Evolutionary conservation across 108 stramenopile species (phyloP), one percentile per base, ranked within the genome.

Genomic region (Pseudonitzschia pungens): DNA sequence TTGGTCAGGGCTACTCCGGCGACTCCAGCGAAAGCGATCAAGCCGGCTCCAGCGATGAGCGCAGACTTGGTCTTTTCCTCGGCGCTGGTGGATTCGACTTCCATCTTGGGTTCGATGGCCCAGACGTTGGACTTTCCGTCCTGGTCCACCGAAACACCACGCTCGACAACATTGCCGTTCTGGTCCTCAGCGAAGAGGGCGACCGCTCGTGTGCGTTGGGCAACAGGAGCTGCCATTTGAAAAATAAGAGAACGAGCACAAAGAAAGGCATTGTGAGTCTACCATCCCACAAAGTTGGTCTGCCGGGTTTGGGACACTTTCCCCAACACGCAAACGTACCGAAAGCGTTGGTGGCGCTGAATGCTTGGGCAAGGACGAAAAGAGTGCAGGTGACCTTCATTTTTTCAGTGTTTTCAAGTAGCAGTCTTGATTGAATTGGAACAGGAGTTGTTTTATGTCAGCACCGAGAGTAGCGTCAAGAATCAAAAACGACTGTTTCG

Each of bases 81-180:
- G 44, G 74, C 67, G 57, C 80, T 79, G 53, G 90, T 88, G 27
- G 81, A 76, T 12, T 91, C 90, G 52, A 96, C 88, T 81, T 95
- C 88, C 91, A 98, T 92, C 83, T 95, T 98, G 50, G 97, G 97
- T 78, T 98, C 97, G 73, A 98, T 95, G 31, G 97, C 96, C 97
- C 97, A 98, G 3, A 98, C 94, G 73, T 98, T 98, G 21, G 91
- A 93, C 77, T 98, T 98, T 70, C 97, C 96, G 59, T 95, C 94
- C 79, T 95, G 93, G 67, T 95, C 94, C 63, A 95, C 79, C 0
- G 87, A 89, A 7, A 96, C 94, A 54, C 94, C 94, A 59, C 94
- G 89, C 70, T 95, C 94, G 10, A 76, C 64, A 41, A 65, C 57
- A 44, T 73, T 60, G 48, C 43, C 27, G 43, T 44, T 36, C 0